phyloP scores from a whole-genome alignment of 2,329 filamentous ascomycete species.

The Alternaria ethzedia region DNA sequence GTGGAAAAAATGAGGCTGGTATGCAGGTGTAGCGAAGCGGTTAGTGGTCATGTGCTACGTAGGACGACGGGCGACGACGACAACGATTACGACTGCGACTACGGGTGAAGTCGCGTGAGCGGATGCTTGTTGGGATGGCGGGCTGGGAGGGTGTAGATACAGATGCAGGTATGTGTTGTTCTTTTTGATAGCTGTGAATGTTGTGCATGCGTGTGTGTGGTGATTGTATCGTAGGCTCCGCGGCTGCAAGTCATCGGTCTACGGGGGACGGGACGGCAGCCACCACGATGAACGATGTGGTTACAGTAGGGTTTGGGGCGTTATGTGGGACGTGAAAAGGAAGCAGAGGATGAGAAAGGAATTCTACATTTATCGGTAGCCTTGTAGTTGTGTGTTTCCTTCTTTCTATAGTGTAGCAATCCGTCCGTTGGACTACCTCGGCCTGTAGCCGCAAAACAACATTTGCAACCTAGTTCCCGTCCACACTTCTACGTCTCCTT shows the following conservation, averaged over 20 bases:
- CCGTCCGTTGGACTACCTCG: not conserved
- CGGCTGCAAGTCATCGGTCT: not conserved
- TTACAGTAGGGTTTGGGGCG: not conserved
- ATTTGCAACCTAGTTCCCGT: not conserved
- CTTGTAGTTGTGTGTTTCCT: not conserved
- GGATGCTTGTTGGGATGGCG: not conserved
- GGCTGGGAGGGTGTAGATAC: not conserved
- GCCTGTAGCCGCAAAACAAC: not conserved
- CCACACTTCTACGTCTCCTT: not conserved
- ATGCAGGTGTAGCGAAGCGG: constrained; percentile 9
- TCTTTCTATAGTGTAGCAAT: not conserved
- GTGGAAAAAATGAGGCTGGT: constrained; percentile 2
- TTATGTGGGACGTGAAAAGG: not conserved
- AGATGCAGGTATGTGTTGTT: not conserved
- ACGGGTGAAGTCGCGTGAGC: not conserved
- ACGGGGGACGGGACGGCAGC: not conserved
- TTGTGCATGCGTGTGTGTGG: not conserved
- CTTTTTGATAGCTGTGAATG: not conserved
- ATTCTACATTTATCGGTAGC: not conserved
- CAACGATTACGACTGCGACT: not conserved
- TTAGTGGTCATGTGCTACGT: constrained; percentile 2
- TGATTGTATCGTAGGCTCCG: not conserved
- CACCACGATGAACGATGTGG: not conserved
- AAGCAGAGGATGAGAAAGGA: not conserved
- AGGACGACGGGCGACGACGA: not conserved